Base-by-base conservation (phyloP, 225 moss, liverwort and hornwort species). In the Sphagnum contortum region DNA sequence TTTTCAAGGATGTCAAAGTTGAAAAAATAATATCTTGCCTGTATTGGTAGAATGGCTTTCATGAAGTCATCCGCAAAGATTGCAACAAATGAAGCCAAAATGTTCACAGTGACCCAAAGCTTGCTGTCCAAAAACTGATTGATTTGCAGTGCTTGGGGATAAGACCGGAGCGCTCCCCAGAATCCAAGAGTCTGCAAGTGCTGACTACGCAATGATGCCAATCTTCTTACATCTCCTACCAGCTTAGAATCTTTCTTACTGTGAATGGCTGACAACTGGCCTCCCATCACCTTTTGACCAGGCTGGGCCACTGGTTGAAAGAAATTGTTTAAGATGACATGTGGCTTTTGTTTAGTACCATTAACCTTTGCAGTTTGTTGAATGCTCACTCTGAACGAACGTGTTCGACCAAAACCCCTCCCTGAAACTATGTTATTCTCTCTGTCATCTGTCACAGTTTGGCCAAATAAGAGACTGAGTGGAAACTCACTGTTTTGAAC, bases 31-130 rank as follows among this genome's bases (percentile, higher is more conserved):
- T 29, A 29, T 29, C 29, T 52, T 12, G 61, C 68, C 59, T 72
- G 61, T 68, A 78, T 87, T 62, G 87, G 83, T 46, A 83, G 69
- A 59, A 81, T 69, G 2, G 90, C 92, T 74, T 93, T 98, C 12
- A 88, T 83, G 71, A 89, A 70, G 54, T 98, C 93, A 71, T 93
- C 81, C 13, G 82, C 88, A 84, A 98, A 98, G 62, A 98, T 72
- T 48, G 91, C 93, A 2, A 98, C 64, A 54, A 93, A 86, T 47
- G 89, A 89, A 49, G 96, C 92, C n/a, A 89, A 45, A 48, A 98
- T 98, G 29, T 89, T 88, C 50, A 86, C 61, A 8, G 71, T 70
- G 58, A 87, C 70, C 96, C 96, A 98, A 0, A 87, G 66, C 44
- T 73, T 93, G 61, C 90, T 91, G 64, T 93, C 85, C 77, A 92